A percentile compares a stretch with the other conserved stretches of the same genome.
Conservation (phyloP, 2,329 filamentous ascomycete genomes). For the Sporothrix brasiliensis region DNA sequence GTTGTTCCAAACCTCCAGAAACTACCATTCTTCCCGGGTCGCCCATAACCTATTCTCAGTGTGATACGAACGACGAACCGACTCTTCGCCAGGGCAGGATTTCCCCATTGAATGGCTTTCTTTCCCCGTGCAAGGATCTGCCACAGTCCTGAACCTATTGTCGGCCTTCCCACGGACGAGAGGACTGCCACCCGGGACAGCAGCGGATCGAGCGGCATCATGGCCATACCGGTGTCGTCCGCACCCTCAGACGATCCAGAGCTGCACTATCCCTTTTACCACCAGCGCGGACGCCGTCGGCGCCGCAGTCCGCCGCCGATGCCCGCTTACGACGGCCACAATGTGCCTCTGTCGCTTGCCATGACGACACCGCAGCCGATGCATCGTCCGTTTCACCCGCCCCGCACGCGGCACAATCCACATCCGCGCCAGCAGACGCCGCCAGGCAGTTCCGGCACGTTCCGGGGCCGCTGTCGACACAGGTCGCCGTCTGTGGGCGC, state of each 20-base stretch:
- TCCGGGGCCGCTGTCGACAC: slow-evolving; percentile 48
- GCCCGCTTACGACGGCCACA: slow-evolving; percentile 3
- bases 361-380: not conserved
- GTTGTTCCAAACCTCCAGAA: not conserved
- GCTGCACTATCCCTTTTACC: slow-evolving; percentile 17
- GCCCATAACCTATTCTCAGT: too few relatives aligned
- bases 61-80: not conserved
- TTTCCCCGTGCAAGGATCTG: slow-evolving; percentile 22
- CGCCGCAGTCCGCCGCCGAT: slow-evolving; percentile 30
- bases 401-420: slow-evolving; percentile 1
- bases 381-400: not conserved
- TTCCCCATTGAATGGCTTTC: slow-evolving; percentile 8
- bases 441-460: slow-evolving; percentile 46
- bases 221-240: not conserved
- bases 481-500: slow-evolving; percentile 41
- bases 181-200: not conserved
- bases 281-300: slow-evolving; percentile 29
- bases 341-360: slow-evolving; percentile 16
- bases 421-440: slow-evolving; percentile 34
- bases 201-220: not conserved
- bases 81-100: not conserved
- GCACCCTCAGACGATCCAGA: not conserved
- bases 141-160: slow-evolving; percentile 13
- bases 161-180: not conserved
- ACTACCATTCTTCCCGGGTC: not conserved